Percentiles rank a stretch among this genome's conserved stretches.
Conservation (phyloP, 129 eudicot species). For the Flaveria brownii region DNA sequence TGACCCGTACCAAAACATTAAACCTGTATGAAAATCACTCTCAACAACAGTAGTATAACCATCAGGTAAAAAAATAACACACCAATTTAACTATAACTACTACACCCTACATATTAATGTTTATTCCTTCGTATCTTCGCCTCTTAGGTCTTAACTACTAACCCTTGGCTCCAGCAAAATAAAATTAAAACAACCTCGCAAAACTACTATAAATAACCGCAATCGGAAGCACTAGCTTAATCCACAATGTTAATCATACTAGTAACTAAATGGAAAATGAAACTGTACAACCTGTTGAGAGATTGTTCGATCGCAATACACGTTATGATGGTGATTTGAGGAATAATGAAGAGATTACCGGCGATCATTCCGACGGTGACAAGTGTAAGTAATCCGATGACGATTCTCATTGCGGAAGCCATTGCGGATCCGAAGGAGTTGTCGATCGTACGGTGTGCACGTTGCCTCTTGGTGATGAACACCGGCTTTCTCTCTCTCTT, state of each 20-base stretch:
- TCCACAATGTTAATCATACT: slow-evolving; percentile 13
- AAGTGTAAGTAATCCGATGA: slow-evolving; percentile 65
- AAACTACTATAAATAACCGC: neutral
- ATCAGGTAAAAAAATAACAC: neutral
- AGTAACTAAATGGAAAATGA: slow-evolving; percentile 6
- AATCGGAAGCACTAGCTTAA: slow-evolving; percentile 6
- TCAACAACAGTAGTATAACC: neutral
- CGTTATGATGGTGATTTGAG: neutral
- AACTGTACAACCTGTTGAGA: neutral
- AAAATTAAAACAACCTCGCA: slow-evolving; percentile 12
- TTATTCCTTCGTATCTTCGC: too few species aligned
- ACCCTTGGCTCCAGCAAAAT: slow-evolving; percentile 15
- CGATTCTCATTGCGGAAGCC: slow-evolving; percentile 56
- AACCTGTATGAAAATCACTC: neutral
- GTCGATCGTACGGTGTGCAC: slow-evolving; percentile 14
- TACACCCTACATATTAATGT: too few species aligned
- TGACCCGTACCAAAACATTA: neutral
- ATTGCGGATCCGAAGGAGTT: slow-evolving; percentile 29
- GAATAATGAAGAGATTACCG: slow-evolving; percentile 42
- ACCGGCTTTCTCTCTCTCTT: neutral
- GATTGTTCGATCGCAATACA: neutral
- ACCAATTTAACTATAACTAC: neutral
- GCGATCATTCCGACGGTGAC: slow-evolving; percentile 75
- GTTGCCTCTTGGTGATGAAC: slow-evolving; percentile 3
- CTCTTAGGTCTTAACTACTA: neutral